Evolutionary conservation across 805 yeast genomes (phyloP).

Genomic region (Pichia scutulata): DNA sequence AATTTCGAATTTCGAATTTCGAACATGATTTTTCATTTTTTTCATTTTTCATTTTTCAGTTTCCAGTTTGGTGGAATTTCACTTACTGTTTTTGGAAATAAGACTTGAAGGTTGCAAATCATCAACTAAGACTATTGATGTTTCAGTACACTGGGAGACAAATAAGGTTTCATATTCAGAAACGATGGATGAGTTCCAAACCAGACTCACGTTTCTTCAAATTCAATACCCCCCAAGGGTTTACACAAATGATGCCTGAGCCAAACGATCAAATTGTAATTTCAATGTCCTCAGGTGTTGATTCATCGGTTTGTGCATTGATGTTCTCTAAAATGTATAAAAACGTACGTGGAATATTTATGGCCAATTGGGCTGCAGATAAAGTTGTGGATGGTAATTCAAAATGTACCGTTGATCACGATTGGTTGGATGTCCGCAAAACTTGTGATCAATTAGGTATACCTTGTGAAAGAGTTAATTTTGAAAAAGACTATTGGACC

Average conservation of each 20-base stretch:
- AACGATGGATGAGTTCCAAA: neutral
- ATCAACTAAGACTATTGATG: neutral
- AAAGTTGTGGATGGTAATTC: constrained; percentile 18
- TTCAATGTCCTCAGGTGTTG: constrained; percentile 97
- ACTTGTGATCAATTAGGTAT: constrained; percentile 57
- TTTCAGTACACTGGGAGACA: neutral
- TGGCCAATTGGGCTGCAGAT: constrained; percentile 78
- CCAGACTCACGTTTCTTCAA: constrained; percentile 5
- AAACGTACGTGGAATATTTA: constrained; percentile 75
- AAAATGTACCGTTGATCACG: constrained; percentile 66
- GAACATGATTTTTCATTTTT: neutral
- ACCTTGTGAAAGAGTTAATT: constrained; percentile 67
- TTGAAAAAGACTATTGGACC: constrained; percentile 89
- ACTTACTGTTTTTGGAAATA: neutral
- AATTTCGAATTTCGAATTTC: neutral
- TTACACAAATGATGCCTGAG: constrained; percentile 38
- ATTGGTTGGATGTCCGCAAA: constrained; percentile 76
- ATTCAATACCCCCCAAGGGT: constrained; percentile 11
- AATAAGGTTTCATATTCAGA: neutral
- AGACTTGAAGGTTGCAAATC: neutral
- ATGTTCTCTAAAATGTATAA: constrained; percentile 42
- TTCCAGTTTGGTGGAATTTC: neutral
- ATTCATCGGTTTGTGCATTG: constrained; percentile 78
- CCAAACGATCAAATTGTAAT: constrained; percentile 57
- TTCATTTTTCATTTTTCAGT: neutral